phyloP scores from a whole-genome alignment of 2,329 filamentous ascomycete species.

The Clarireedia homoeocarpa region DNA sequence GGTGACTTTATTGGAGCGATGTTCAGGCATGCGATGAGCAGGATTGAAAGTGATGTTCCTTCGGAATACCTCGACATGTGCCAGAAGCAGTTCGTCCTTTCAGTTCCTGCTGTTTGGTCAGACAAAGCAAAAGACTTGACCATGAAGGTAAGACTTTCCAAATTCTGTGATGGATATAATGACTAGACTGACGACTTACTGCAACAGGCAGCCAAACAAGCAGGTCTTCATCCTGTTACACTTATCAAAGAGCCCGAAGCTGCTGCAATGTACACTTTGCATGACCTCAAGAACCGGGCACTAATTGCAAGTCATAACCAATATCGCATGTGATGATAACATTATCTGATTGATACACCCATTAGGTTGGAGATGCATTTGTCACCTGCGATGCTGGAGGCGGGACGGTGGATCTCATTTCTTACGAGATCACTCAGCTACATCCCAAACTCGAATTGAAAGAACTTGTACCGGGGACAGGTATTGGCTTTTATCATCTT shows the following conservation, averaged over 20 bases:
- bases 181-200: background rate
- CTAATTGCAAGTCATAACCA: constrained; percentile 13
- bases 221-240: constrained; percentile 1
- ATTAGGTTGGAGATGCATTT: constrained; percentile 22
- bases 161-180: background rate
- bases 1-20: constrained; percentile 23
- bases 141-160: constrained; percentile 29
- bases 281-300: constrained; percentile 3
- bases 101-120: constrained; percentile 52
- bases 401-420: constrained; percentile 31
- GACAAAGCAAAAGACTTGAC: constrained; percentile 46
- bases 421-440: constrained; percentile 20
- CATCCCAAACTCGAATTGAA: constrained; percentile 20
- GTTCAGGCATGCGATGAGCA: constrained; percentile 38
- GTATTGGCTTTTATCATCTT: background rate
- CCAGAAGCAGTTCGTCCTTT: constrained; percentile 46
- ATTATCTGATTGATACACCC: background rate
- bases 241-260: constrained; percentile 18
- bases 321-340: background rate
- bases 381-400: constrained; percentile 29
- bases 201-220: constrained; percentile 11
- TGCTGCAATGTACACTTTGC: constrained; percentile 14
- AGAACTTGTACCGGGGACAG: constrained; percentile 21
- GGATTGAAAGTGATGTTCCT: constrained; percentile 37
- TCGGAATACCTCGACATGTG: constrained; percentile 35